phyloP scores from a whole-genome alignment of 2,329 filamentous ascomycete species.

The Fusarium tjaetaba region DNA sequence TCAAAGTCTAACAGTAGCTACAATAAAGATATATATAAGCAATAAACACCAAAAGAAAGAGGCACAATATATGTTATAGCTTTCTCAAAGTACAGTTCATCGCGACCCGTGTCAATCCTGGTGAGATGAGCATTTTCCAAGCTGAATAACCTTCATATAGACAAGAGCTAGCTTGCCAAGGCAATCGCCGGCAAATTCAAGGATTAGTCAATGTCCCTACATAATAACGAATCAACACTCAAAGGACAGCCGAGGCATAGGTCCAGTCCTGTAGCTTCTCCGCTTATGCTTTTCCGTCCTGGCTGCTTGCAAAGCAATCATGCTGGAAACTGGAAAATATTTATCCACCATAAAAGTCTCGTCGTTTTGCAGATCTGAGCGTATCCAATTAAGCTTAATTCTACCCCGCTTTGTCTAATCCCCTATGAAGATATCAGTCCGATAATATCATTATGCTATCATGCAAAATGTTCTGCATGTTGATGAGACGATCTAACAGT shows the following conservation, averaged over 20 bases:
- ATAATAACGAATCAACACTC: not conserved
- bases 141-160: not conserved
- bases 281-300: not conserved
- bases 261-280: not conserved
- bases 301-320: not conserved
- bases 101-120: not conserved
- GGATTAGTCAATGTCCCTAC: not conserved
- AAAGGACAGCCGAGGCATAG: not conserved
- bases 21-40: not conserved
- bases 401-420: not conserved
- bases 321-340: not conserved
- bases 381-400: conserved; percentile 5
- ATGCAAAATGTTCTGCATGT: not conserved
- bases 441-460: not conserved
- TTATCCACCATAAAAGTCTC: conserved; percentile 5
- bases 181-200: no score
- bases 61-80: not conserved
- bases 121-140: not conserved
- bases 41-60: not conserved
- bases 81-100: no score
- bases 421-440: not conserved
- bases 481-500: not conserved
- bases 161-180: not conserved
- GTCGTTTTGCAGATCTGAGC: not conserved
- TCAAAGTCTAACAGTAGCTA: no score